Evolutionary conservation across 495 filamentous ascomycete genomes (phyloP).

Genomic region (Aspergillus mulundensis): DNA sequence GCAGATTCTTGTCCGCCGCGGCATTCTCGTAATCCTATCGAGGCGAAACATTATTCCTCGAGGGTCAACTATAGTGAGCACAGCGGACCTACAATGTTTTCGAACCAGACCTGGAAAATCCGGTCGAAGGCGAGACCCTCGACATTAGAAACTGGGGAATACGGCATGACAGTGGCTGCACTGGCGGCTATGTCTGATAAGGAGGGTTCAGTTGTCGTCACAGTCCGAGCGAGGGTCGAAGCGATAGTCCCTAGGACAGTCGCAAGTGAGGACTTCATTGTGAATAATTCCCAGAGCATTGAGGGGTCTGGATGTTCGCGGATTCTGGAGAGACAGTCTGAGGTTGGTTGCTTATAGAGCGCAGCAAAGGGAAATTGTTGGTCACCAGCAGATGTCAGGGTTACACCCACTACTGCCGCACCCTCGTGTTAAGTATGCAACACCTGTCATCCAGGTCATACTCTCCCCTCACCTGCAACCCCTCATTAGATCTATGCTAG

Average conservation of each 20-base stretch:
- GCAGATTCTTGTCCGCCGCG: constrained; percentile 45
- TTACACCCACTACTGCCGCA: not conserved
- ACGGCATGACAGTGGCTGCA: constrained; percentile 30
- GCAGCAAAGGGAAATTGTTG: not conserved
- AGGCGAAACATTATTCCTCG: not conserved
- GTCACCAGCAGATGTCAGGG: not conserved
- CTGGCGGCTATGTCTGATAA: constrained; percentile 30
- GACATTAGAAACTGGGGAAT: constrained; percentile 56
- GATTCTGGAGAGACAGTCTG: not conserved
- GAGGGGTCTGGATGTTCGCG: not conserved
- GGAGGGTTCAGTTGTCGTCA: constrained; percentile 25
- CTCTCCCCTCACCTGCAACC: not conserved
- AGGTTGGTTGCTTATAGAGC: constrained; percentile 10
- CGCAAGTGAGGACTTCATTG: constrained; percentile 26
- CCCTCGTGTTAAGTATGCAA: not conserved
- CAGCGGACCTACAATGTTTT: constrained; percentile 59
- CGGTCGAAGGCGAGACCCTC: constrained; percentile 62
- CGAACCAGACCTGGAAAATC: constrained; percentile 66
- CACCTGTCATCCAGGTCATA: not conserved
- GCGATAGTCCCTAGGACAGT: constrained; percentile 21
- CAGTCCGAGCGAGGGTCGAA: constrained; percentile 28
- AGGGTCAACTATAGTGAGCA: constrained; percentile 7
- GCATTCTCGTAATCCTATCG: constrained; percentile 55
- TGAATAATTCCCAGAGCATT: constrained; percentile 1
- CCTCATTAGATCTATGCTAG: not conserved